phyloP scores from a whole-genome alignment of 768 basidiomycete genomes.

The Lentinula lateritia region DNA sequence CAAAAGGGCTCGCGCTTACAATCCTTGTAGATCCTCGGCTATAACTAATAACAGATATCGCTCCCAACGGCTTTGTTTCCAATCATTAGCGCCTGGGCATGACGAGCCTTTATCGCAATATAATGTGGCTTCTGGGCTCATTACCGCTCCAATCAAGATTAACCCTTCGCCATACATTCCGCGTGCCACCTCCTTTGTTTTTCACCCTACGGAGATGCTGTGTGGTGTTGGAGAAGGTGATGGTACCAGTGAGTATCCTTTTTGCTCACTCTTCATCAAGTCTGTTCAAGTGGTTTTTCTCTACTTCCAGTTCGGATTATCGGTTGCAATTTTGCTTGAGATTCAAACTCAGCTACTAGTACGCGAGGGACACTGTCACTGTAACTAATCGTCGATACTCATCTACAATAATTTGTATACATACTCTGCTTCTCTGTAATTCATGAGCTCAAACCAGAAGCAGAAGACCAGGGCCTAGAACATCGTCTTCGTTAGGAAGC shows the following conservation, averaged over 20 bases:
- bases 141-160: slow-evolving; percentile 47
- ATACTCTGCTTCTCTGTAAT: background rate
- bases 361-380: background rate
- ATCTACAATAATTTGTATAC: background rate
- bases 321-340: slow-evolving; percentile 46
- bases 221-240: slow-evolving; percentile 71
- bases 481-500: background rate
- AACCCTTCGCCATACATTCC: slow-evolving; percentile 57
- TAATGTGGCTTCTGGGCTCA: slow-evolving; percentile 49
- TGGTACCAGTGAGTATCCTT: slow-evolving; percentile 43
- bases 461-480: background rate
- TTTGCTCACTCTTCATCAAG: background rate
- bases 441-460: background rate
- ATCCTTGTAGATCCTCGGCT: slow-evolving; percentile 45
- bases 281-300: background rate
- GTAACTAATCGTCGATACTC: background rate
- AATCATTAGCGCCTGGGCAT: slow-evolving; percentile 36
- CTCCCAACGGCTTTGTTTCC: slow-evolving; percentile 57
- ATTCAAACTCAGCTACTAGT: background rate
- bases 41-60: slow-evolving; percentile 57
- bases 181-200: slow-evolving; percentile 58
- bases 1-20: background rate
- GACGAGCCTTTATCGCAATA: slow-evolving; percentile 34
- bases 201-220: slow-evolving; percentile 87
- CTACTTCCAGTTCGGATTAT: slow-evolving; percentile 41